Percentiles rank a stretch among this genome's conserved stretches.
phyloP scores from a whole-genome alignment of 495 filamentous ascomycete species.

The Xylaria sp. region DNA sequence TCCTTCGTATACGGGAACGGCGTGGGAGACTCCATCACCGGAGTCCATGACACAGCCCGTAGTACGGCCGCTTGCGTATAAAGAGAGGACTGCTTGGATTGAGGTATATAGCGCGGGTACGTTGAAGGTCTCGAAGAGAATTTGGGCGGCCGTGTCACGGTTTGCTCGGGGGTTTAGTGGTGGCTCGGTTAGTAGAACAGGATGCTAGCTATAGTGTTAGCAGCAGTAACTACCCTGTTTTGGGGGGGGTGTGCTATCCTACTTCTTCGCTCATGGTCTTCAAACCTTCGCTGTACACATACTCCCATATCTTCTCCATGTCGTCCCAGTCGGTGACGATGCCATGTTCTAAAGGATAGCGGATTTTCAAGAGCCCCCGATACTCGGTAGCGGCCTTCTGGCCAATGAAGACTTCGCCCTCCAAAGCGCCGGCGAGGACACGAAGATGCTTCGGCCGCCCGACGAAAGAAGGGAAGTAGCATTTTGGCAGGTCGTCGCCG shows the following conservation, averaged over 20 bases:
- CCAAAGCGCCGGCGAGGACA: constrained; percentile 91
- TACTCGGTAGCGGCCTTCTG: constrained; percentile 87
- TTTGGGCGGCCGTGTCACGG: constrained; percentile 94
- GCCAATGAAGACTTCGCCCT: constrained; percentile 98
- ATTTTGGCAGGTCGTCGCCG: constrained; percentile 93
- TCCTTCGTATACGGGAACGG: constrained; percentile 96
- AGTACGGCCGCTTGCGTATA: constrained; percentile 95
- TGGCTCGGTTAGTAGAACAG: constrained; percentile 94
- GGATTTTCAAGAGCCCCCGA: constrained; percentile 91
- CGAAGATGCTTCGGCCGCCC: constrained; percentile 96
- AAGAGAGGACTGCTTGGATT: constrained; percentile 94
- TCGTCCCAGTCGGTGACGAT: constrained; percentile 99
- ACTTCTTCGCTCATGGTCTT: constrained; percentile 98
- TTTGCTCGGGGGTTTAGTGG: constrained; percentile 96
- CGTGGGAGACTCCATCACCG: constrained; percentile 96
- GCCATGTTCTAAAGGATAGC: constrained; percentile 94
- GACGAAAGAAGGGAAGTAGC: constrained; percentile 97
- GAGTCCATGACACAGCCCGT: constrained; percentile 96
- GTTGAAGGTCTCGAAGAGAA: constrained; percentile 99
- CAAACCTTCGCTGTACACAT: constrained; percentile 68
- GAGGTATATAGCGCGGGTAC: constrained; percentile 95
- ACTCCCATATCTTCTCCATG: constrained; percentile 99
- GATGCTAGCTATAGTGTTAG: constrained; percentile 66
- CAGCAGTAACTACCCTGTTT: constrained; percentile 25
- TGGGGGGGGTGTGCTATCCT: constrained; percentile 36